Conservation (phyloP, 78 protist species). For the Tieghemostelium lacteum region DNA sequence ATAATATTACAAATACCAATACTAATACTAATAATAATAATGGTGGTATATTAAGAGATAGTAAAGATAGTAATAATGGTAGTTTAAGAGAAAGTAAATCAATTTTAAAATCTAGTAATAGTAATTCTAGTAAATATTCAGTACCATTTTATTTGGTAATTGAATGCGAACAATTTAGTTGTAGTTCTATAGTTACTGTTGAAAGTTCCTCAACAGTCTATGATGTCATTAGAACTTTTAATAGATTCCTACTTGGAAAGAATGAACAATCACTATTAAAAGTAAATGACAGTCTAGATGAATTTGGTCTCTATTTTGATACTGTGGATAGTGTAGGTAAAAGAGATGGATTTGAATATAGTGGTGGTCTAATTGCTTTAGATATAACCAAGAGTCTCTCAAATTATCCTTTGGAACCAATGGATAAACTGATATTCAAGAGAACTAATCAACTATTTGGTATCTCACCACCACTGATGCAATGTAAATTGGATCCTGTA, state of each 20-base stretch:
- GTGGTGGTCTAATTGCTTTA: constrained; percentile 35
- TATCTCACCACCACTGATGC: constrained; percentile 1
- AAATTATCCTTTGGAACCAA: constrained; percentile 62
- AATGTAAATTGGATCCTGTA: constrained; percentile 2
- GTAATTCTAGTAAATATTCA: background rate
- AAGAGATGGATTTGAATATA: constrained; percentile 55
- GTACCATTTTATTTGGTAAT: constrained; percentile 34
- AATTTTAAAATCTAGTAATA: background rate
- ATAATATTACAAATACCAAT: background rate
- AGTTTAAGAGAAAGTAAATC: background rate
- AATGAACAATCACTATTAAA: no score
- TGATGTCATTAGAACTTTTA: constrained; percentile 27
- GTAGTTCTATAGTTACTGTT: constrained; percentile 3
- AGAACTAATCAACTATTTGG: constrained; percentile 65
- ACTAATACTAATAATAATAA: background rate
- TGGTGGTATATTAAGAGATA: background rate
- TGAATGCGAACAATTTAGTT: constrained; percentile 34
- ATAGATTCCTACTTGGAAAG: background rate
- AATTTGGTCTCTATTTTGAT: constrained; percentile 65
- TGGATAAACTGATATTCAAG: constrained; percentile 62
- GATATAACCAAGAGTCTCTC: background rate
- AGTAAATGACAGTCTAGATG: constrained; percentile 52
- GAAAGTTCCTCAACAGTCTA: constrained; percentile 19
- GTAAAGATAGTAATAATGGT: no score
- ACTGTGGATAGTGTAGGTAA: constrained; percentile 25